Evolutionary conservation across 2,329 filamentous ascomycete species (phyloP).

Genomic region (Lasiodiplodia sp.): DNA sequence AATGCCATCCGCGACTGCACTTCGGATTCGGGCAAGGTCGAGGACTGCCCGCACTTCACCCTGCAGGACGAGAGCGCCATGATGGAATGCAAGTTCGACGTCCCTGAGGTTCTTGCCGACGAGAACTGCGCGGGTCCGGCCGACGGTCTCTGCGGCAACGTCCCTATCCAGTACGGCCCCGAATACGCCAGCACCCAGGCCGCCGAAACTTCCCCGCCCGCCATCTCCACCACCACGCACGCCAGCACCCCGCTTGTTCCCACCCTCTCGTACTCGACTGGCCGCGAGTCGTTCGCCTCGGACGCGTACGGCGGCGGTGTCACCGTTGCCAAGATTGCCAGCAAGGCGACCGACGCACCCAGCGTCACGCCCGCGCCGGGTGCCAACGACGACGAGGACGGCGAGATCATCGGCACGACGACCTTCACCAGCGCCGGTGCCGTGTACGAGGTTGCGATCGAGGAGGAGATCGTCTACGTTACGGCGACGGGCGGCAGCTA

Average conservation of each 20-base stretch:
- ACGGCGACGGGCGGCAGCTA: constrained; percentile 41
- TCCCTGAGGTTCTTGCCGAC: constrained; percentile 61
- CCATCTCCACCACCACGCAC: constrained; percentile 28
- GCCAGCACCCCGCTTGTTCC: constrained; percentile 39
- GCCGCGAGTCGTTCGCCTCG: constrained; percentile 38
- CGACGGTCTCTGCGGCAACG: constrained; percentile 70
- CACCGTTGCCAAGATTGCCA: constrained; percentile 40
- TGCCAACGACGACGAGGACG: constrained; percentile 26
- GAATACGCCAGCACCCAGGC: constrained; percentile 45
- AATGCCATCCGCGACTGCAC: constrained; percentile 77
- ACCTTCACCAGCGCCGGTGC: constrained; percentile 52
- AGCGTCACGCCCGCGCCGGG: constrained; percentile 29
- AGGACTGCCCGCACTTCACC: constrained; percentile 78
- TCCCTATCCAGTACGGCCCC: constrained; percentile 57
- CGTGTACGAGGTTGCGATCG: constrained; percentile 54
- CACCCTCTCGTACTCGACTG: constrained; percentile 44
- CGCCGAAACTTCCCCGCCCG: constrained; percentile 29
- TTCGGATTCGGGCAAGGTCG: constrained; percentile 70
- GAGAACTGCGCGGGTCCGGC: constrained; percentile 68
- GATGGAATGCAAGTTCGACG: constrained; percentile 66
- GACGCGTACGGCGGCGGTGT: constrained; percentile 46
- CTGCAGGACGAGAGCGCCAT: constrained; percentile 67
- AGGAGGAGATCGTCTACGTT: constrained; percentile 52
- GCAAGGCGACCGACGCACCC: constrained; percentile 20
- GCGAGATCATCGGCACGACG: constrained; percentile 46